Base-by-base conservation (phyloP, 192 early-diverging fungal species). In the Coemansia sp. region DNA sequence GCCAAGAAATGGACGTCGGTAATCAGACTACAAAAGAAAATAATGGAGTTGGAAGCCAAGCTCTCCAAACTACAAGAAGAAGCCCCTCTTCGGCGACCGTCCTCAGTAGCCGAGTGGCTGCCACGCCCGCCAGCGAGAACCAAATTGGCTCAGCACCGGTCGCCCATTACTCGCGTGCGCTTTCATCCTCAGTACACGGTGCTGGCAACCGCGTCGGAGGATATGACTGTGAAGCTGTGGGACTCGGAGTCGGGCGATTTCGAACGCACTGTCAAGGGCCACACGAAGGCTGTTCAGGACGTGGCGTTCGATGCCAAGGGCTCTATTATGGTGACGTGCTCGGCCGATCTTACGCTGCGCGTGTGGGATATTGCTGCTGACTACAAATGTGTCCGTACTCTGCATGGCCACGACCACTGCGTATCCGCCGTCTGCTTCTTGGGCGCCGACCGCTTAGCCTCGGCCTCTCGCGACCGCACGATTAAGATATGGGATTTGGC, bases 201-300 rank as follows among this genome's bases (percentile, higher is more conserved):
- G 6, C 59, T 97, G n/a, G 94, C 92, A 1, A 89, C 96, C 4
- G 92, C 93, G 16, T 91, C 90, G 14, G 96, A 98, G 72, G 96
- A 98, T 66, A 90, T 93, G 50, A 90, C 95, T 1, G 90, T 98
- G 61, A 93, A 94, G 68, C 89, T 98, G 38, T 98, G 91, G 91
- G 96, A 98, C 84, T 90, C 91, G 55, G 96, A 98, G 73, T 88
- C 94, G 13, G 96, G 93, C 44, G 91, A 92, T 46, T 96, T 92
- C 80, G 96, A 98, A 76, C 78, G 92, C 38, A 95, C 96, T 0
- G 80, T 98, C 6, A 96, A 96, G 71, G 96, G 96, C 43, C 96
- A 98, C 73, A 98, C 96, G 2, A 96, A 97, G 68, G 85, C 95
- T 13, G 94, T 98, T n/a, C 91, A 93, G 71, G 92, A 92, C 87